Evolutionary conservation across 1,139 yeast genomes (phyloP).

Genomic region (Zygosaccharomyces pseudobailii): DNA sequence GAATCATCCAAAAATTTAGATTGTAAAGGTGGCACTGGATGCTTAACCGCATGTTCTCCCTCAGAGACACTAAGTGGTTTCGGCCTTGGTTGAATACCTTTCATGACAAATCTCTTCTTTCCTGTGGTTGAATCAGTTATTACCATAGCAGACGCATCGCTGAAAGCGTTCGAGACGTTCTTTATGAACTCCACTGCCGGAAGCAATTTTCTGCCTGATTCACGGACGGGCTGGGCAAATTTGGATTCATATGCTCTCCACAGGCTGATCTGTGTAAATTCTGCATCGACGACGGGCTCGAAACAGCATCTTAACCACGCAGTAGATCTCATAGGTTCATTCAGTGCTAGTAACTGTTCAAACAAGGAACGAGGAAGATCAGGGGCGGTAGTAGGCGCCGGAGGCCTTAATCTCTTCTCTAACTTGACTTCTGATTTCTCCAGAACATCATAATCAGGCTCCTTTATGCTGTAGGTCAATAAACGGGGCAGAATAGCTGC

Average conservation of each 20-base stretch:
- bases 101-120: constrained; percentile 78
- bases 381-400: constrained; percentile 59
- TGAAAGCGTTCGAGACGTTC: constrained; percentile 86
- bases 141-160: constrained; percentile 93
- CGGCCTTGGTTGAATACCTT: constrained; percentile 74
- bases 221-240: constrained; percentile 52
- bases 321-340: constrained; percentile 90
- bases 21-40: constrained; percentile 14
- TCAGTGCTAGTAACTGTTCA: constrained; percentile 54
- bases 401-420: constrained; percentile 41
- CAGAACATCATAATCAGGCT: constrained; percentile 33
- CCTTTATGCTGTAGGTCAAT: constrained; percentile 47
- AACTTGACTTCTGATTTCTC: constrained; percentile 41
- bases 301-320: constrained; percentile 93
- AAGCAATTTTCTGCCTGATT: constrained; percentile 51
- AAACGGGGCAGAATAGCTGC: constrained; percentile 59
- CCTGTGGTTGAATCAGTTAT: constrained; percentile 54
- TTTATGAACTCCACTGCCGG: constrained; percentile 97
- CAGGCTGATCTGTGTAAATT: constrained; percentile 89
- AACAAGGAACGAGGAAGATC: constrained; percentile 55
- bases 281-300: constrained; percentile 69
- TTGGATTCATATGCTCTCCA: constrained; percentile 95
- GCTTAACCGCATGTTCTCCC: constrained; percentile 22
- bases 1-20: constrained; percentile 22
- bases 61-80: constrained; percentile 42